Evolutionary conservation across 2,329 filamentous ascomycete genomes (phyloP).

Genomic region (Fusarium pseudonygamai): DNA sequence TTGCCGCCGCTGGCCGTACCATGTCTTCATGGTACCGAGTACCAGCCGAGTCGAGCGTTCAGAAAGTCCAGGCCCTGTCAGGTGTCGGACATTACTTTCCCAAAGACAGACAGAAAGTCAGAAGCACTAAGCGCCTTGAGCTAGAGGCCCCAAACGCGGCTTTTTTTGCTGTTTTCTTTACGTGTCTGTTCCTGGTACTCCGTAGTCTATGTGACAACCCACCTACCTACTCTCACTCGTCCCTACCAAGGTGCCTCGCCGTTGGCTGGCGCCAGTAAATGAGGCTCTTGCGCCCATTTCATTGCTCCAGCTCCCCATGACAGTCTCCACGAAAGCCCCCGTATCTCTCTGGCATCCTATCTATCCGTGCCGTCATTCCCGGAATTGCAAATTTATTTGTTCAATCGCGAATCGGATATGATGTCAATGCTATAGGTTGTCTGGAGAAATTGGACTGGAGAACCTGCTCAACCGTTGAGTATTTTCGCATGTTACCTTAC

Average conservation of each 20-base stretch:
- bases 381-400: slow-evolving; percentile 19
- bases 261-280: slow-evolving; percentile 34
- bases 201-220: slow-evolving; percentile 37
- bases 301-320: slow-evolving; percentile 16
- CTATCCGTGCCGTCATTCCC: slow-evolving; percentile 44
- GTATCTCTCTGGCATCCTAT: slow-evolving; percentile 28
- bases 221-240: slow-evolving; percentile 39
- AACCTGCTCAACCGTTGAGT: slow-evolving; percentile 11
- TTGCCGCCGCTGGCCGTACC: slow-evolving; percentile 43
- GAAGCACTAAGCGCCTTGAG: slow-evolving; percentile 24
- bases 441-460: slow-evolving; percentile 25
- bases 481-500: slow-evolving; percentile 26
- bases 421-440: slow-evolving; percentile 37
- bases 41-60: slow-evolving; percentile 26
- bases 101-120: slow-evolving; percentile 3
- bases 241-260: slow-evolving; percentile 19
- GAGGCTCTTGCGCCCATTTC: slow-evolving; percentile 32
- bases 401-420: slow-evolving; percentile 34
- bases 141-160: slow-evolving; percentile 35
- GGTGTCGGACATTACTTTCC: slow-evolving; percentile 41
- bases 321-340: slow-evolving; percentile 9
- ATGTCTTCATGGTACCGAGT: slow-evolving; percentile 19
- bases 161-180: slow-evolving; percentile 41
- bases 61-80: slow-evolving; percentile 37
- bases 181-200: slow-evolving; percentile 32